phyloP scores from a whole-genome alignment of 768 basidiomycete genomes.

The Kwoniella sp. region DNA sequence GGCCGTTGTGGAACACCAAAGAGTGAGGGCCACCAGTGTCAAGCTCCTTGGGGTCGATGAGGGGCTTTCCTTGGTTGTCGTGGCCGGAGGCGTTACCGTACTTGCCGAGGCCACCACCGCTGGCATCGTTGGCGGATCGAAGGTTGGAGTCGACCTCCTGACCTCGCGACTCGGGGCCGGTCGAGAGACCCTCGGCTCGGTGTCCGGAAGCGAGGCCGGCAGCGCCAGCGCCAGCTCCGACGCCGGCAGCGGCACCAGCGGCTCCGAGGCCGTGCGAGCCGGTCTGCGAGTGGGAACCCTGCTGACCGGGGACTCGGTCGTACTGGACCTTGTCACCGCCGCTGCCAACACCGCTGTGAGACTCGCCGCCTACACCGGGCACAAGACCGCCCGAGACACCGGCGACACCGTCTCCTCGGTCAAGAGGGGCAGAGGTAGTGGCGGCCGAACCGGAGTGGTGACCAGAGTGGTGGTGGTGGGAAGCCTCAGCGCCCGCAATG shows the following conservation, averaged over 20 bases:
- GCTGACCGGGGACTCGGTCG: too few species aligned
- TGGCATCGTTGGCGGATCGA: slow-evolving; percentile 3
- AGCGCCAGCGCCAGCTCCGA: slow-evolving; percentile 15
- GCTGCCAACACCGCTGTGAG: slow-evolving; percentile 26
- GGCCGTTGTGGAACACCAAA: slow-evolving; percentile 40
- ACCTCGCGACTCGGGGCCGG: slow-evolving; percentile 6
- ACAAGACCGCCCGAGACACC: slow-evolving; percentile 3
- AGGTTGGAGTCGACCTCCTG: too few species aligned
- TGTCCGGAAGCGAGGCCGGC: slow-evolving; percentile 8
- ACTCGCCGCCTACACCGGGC: slow-evolving; percentile 16
- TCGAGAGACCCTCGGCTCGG: background rate
- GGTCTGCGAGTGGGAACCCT: background rate
- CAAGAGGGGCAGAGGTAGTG: slow-evolving; percentile 1
- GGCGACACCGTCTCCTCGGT: slow-evolving; percentile 9
- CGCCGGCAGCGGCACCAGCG: slow-evolving; percentile 14
- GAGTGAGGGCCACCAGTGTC: slow-evolving; percentile 44
- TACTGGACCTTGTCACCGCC: too few species aligned
- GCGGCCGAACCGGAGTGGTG: background rate
- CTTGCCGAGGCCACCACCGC: slow-evolving; percentile 14
- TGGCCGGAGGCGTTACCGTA: slow-evolving; percentile 19
- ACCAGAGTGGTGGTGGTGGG: background rate
- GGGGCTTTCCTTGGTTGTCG: slow-evolving; percentile 19
- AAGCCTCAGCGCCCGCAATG: slow-evolving; percentile 13
- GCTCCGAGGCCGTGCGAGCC: slow-evolving; percentile 10
- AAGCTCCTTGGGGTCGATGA: slow-evolving; percentile 38